phyloP scores from a whole-genome alignment of 192 early-diverging fungal species.

The Gonapodya sp. region DNA sequence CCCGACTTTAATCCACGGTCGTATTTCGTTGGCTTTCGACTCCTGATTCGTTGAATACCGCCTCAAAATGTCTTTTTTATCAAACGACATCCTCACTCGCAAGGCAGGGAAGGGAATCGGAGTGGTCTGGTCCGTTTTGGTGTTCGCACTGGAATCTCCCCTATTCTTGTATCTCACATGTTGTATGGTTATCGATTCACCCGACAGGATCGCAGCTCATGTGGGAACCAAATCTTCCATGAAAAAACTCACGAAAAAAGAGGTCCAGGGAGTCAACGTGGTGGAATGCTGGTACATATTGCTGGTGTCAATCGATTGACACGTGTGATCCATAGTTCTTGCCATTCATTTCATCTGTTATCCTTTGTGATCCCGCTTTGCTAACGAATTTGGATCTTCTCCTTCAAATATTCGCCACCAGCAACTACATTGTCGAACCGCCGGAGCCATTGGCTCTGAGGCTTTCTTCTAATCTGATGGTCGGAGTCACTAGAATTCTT shows the following conservation, averaged over 20 bases:
- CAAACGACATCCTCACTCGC: neutral
- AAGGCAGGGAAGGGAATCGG: neutral
- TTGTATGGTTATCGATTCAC: neutral
- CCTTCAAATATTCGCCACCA: neutral
- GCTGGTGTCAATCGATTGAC: too few relatives aligned
- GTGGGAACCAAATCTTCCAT: neutral
- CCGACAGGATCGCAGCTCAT: neutral
- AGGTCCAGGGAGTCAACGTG: neutral
- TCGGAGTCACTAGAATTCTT: slow-evolving; percentile 42
- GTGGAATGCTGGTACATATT: neutral
- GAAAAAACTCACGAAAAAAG: neutral
- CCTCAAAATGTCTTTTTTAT: neutral
- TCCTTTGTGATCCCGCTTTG: too few relatives aligned
- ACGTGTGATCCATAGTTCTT: too few relatives aligned
- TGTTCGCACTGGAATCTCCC: neutral
- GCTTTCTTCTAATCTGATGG: slow-evolving; percentile 47
- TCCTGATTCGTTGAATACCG: too few relatives aligned
- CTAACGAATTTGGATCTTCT: too few relatives aligned
- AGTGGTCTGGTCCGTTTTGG: neutral
- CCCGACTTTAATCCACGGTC: too few relatives aligned
- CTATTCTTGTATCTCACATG: neutral
- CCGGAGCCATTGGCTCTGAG: slow-evolving; percentile 45
- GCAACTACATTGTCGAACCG: slow-evolving; percentile 28
- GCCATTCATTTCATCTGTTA: too few relatives aligned
- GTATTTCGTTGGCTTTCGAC: too few relatives aligned